Percentiles rank a stretch among this genome's conserved stretches.
Conservation (phyloP, 2,329 filamentous ascomycete genomes). For the Fusarium veterinarium region DNA sequence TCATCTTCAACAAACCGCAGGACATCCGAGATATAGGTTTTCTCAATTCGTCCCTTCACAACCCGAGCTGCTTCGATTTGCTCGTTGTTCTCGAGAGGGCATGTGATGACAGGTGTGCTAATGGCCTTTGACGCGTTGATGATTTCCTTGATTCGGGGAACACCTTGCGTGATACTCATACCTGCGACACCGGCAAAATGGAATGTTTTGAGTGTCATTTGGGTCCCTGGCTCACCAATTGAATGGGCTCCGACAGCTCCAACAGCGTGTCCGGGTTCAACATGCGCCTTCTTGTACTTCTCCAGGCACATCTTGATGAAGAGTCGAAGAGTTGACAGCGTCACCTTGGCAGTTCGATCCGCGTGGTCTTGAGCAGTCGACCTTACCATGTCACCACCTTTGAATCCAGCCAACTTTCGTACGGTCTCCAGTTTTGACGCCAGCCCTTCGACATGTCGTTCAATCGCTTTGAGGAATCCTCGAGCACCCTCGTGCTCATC, state of each 20-base stretch:
- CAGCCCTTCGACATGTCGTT: conserved; percentile 73
- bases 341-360: conserved; percentile 86
- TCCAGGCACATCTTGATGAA: conserved; percentile 87
- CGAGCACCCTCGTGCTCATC: conserved; percentile 86
- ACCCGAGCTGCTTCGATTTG: conserved; percentile 85
- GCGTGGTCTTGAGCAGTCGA: conserved; percentile 61
- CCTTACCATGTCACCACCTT: conserved; percentile 44
- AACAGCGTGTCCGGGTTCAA: conserved; percentile 95
- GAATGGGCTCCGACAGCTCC: conserved; percentile 97
- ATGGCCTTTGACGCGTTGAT: conserved; percentile 97
- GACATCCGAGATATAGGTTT: conserved; percentile 88
- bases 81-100: conserved; percentile 80
- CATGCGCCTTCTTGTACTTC: conserved; percentile 91
- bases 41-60: conserved; percentile 93
- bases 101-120: conserved; percentile 93
- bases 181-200: conserved; percentile 99
- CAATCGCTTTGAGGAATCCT: conserved; percentile 82
- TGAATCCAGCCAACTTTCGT: conserved; percentile 59
- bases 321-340: conserved; percentile 74
- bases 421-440: conserved; percentile 70
- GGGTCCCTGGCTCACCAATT: conserved; percentile 96
- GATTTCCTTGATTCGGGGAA: conserved; percentile 99
- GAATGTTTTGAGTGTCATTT: conserved; percentile 99
- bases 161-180: conserved; percentile 99
- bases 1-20: conserved; percentile 87